Conservation (phyloP, 805 yeast genomes). For the Brettanomyces bruxellensis region DNA sequence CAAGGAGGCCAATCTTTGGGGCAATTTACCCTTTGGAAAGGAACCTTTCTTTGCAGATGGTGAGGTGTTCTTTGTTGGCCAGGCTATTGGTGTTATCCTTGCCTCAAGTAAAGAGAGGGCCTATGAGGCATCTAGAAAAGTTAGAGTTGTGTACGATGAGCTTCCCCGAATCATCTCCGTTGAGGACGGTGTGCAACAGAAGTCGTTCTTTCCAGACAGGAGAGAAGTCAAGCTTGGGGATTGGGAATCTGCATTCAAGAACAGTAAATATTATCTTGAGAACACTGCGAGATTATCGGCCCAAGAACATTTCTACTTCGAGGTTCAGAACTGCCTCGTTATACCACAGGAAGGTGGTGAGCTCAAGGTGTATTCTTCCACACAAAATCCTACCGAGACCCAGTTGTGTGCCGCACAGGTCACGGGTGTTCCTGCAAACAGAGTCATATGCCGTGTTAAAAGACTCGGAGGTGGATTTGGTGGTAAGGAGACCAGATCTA, state of each 20-base stretch:
- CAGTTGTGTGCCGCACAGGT: slow-evolving; percentile 34
- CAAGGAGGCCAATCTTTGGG: slow-evolving; percentile 32
- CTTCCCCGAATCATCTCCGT: slow-evolving; percentile 30
- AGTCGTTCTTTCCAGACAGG: slow-evolving; percentile 29
- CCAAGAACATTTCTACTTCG: slow-evolving; percentile 41
- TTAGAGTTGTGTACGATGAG: slow-evolving; percentile 34
- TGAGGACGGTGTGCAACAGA: slow-evolving; percentile 34
- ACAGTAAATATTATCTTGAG: slow-evolving; percentile 25
- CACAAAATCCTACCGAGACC: slow-evolving; percentile 37
- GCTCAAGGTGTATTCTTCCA: slow-evolving; percentile 32
- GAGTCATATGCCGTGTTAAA: slow-evolving; percentile 32
- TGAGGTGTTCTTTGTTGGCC: slow-evolving; percentile 32
- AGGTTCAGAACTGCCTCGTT: slow-evolving; percentile 35
- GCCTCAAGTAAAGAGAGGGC: slow-evolving; percentile 33
- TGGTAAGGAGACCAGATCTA: slow-evolving; percentile 37
- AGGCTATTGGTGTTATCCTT: slow-evolving; percentile 33
- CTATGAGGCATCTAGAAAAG: slow-evolving; percentile 31
- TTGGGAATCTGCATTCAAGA: slow-evolving; percentile 28
- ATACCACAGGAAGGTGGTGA: slow-evolving; percentile 40
- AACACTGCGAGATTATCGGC: slow-evolving; percentile 34
- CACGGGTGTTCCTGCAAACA: slow-evolving; percentile 32
- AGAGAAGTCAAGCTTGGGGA: slow-evolving; percentile 31
- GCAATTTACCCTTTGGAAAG: slow-evolving; percentile 31
- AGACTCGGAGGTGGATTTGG: slow-evolving; percentile 44
- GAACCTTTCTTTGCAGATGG: slow-evolving; percentile 37